phyloP scores from a whole-genome alignment of 2,329 filamentous ascomycete species.

The Diaporthe vaccinii region DNA sequence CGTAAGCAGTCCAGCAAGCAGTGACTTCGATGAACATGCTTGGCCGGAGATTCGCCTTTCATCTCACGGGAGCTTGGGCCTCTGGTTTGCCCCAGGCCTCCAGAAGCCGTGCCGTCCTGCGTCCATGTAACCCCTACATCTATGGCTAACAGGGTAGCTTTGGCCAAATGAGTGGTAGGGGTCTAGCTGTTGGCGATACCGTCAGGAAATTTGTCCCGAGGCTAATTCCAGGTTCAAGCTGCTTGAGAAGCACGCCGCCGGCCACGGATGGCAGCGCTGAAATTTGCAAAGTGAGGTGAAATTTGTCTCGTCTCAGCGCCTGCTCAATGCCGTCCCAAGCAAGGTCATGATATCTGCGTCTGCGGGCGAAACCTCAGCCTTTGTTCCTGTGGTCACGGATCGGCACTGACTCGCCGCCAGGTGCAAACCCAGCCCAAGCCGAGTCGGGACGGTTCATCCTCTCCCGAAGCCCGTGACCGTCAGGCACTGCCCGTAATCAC shows the following conservation, averaged over 20 bases:
- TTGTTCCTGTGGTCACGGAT: constrained; percentile 7
- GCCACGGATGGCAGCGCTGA: constrained; percentile 17
- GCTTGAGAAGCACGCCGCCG: background rate
- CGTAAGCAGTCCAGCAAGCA: constrained; percentile 14
- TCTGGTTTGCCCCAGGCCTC: constrained; percentile 17
- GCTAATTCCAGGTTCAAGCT: background rate
- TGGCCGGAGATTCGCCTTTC: constrained; percentile 26
- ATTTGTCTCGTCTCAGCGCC: constrained; percentile 35
- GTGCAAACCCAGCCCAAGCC: constrained; percentile 9
- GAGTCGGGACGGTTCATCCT: constrained; percentile 6
- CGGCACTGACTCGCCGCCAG: constrained; percentile 18
- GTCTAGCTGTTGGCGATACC: constrained; percentile 18
- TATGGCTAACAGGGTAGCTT: constrained; percentile 22
- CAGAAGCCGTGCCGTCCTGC: constrained; percentile 5
- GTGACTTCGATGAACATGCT: constrained; percentile 27
- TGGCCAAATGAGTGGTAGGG: constrained; percentile 25
- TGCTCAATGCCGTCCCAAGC: constrained; percentile 2
- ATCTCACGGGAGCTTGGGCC: constrained; percentile 33
- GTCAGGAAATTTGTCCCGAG: constrained; percentile 24
- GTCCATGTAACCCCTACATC: constrained; percentile 20
- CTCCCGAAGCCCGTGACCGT: constrained; percentile 27
- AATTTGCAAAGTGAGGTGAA: constrained; percentile 14
- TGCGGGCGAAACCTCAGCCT: constrained; percentile 25
- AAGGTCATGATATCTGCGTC: background rate
- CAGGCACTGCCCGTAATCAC: constrained; percentile 25